Percentiles rank a stretch among this genome's conserved stretches.
Conservation (phyloP, 2,329 filamentous ascomycete genomes). For the Neofusicoccum ribis region DNA sequence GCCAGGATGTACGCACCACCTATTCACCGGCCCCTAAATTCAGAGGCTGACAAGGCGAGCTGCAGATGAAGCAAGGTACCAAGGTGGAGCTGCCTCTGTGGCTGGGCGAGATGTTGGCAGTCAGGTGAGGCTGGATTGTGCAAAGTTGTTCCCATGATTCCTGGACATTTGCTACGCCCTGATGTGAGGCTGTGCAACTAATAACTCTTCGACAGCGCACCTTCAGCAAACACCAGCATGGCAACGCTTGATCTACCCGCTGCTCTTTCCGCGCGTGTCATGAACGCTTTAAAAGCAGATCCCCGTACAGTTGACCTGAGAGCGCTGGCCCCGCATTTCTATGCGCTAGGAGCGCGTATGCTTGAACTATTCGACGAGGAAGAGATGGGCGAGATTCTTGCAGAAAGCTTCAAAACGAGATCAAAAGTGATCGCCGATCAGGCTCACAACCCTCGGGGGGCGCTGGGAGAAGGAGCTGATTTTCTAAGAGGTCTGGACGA, state of each 20-base stretch:
- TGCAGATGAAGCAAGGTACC: slow-evolving; percentile 74
- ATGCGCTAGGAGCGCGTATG: slow-evolving; percentile 79
- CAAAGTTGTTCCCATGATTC: background rate
- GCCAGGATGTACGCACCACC: slow-evolving; percentile 51
- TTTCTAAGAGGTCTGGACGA: slow-evolving; percentile 89
- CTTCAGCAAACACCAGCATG: slow-evolving; percentile 36
- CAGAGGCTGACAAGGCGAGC: background rate
- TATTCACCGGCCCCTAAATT: background rate
- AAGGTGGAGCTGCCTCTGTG: slow-evolving; percentile 84
- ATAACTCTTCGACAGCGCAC: background rate
- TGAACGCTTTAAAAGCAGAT: slow-evolving; percentile 89
- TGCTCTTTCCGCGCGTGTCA: slow-evolving; percentile 73
- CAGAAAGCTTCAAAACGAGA: slow-evolving; percentile 75
- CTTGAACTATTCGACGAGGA: slow-evolving; percentile 91
- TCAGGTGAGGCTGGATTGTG: slow-evolving; percentile 50
- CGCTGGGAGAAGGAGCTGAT: slow-evolving; percentile 66
- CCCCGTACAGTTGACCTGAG: slow-evolving; percentile 81
- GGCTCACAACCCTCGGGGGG: slow-evolving; percentile 78
- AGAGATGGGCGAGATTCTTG: slow-evolving; percentile 65
- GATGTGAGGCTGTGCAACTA: background rate
- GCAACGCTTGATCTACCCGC: slow-evolving; percentile 78
- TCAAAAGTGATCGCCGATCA: slow-evolving; percentile 84
- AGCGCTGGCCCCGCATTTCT: slow-evolving; percentile 83
- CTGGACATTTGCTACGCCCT: background rate
- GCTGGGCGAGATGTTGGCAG: slow-evolving; percentile 90